phyloP scores from a whole-genome alignment of 257 asterid genomes.

The Parsonsia alboflavescens region DNA sequence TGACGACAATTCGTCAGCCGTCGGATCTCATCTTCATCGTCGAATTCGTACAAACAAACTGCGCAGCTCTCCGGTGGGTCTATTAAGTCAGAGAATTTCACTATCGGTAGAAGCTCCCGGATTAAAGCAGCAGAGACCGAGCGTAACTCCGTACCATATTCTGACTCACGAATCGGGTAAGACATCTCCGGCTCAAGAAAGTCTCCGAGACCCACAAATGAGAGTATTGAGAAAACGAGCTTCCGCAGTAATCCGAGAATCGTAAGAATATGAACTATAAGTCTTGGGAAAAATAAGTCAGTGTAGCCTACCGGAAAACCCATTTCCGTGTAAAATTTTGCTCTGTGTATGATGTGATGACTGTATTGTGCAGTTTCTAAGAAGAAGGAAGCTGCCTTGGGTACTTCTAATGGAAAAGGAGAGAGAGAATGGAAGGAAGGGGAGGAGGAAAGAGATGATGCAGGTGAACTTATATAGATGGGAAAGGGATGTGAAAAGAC shows the following conservation, averaged over 20 bases:
- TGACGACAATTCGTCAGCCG: constrained; percentile 77
- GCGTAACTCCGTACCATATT: constrained; percentile 31
- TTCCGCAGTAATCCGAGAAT: constrained; percentile 48
- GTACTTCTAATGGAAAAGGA: constrained; percentile 13
- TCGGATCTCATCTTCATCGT: constrained; percentile 84
- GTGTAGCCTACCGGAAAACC: constrained; percentile 87
- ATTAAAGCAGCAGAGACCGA: constrained; percentile 67
- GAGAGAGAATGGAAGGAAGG: not conserved
- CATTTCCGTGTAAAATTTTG: constrained; percentile 28
- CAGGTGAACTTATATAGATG: constrained; percentile 27
- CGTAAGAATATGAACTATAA: constrained; percentile 49
- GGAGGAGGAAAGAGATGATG: not conserved
- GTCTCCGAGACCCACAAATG: constrained; percentile 53
- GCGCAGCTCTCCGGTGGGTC: constrained; percentile 85
- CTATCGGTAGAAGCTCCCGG: constrained; percentile 81
- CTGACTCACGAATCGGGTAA: constrained; percentile 13
- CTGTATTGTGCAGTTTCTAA: not conserved
- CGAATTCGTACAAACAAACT: constrained; percentile 78
- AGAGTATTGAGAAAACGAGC: constrained; percentile 28
- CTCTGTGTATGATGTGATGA: not conserved
- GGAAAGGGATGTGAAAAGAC: constrained; percentile 23
- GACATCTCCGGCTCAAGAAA: constrained; percentile 42
- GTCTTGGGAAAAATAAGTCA: constrained; percentile 67
- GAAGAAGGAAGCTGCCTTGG: no score
- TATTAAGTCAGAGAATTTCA: constrained; percentile 53